Base-by-base conservation (phyloP, 805 yeast genomes). In the Cyberlindnera mycetangii region DNA sequence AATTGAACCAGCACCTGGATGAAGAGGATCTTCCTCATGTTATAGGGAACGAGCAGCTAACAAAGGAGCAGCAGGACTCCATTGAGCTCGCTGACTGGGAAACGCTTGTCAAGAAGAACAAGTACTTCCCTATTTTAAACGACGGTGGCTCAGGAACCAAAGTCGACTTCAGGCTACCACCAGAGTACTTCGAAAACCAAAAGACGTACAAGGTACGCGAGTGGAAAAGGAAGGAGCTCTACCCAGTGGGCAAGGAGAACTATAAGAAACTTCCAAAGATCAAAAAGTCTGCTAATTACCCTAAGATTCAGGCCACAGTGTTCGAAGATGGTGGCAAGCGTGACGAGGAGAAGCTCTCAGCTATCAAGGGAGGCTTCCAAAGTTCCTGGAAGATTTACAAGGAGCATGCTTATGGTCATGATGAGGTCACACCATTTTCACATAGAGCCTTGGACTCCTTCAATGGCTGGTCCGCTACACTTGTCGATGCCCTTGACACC, bases 401-500 rank as follows among this genome's bases (percentile, higher is more conserved):
- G 40, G 51, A 57, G 15, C 49, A 64, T 40, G 79, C 71, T 2
- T 69, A 69, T 64, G 77, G 76, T 4, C 66, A 64, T 41, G 80
- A 75, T 49, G 79, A 72, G 46, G 57, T 74, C 5, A 50, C 49
- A 17, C 79, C 79, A 1, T 36, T 72, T 4, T 50, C 70, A 2
- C 56, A 61, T 15, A 32, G 41, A 20, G 58, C 64, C n/a, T 46
- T 27, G 8, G 69, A 72, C 45, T 66, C 76, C 2, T 72, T 74
- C 49, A 64, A 67, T 34, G 77, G 77, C 2, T 76, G 80, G 81
- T 74, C 79, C 5, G 62, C 76, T 5, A 68, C 78, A 3, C 37
- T 72, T 16, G 64, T 79, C 6, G 84, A 79, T 47, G 62, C 79
- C 1, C 53, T 79, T 28, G 84, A 79, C 51, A 72, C 82, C 1